A percentile compares a stretch with the other conserved stretches of the same genome.
These are phyloP conservation scores for Psilocybe azurescens DNA, from an alignment of 768 basidiomycete species.

Conservation along the genomic window DNA sequence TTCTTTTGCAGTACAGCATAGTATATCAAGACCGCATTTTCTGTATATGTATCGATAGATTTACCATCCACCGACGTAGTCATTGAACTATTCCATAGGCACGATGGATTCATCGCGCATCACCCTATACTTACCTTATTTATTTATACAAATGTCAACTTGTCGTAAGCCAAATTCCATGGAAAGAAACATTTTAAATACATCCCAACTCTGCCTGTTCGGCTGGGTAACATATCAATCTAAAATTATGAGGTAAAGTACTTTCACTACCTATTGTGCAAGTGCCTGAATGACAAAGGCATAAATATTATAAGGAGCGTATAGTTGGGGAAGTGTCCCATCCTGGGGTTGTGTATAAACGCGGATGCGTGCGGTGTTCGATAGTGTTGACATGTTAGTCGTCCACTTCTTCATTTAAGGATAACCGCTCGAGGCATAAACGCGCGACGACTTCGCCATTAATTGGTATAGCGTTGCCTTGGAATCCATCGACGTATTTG, in stretches of 20 bases:
- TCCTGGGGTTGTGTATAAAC: background rate
- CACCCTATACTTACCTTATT: background rate
- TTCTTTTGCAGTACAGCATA: too few relatives aligned
- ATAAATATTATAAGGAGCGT: slow-evolving; percentile 16
- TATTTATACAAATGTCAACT: background rate
- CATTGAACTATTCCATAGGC: too few relatives aligned
- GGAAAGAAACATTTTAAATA: background rate
- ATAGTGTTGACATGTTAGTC: slow-evolving; percentile 40
- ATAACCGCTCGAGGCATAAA: slow-evolving; percentile 61
- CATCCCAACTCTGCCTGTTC: background rate
- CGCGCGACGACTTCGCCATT: slow-evolving; percentile 72
- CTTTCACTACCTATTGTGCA: slow-evolving; percentile 2
- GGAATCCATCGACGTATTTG: slow-evolving; percentile 87
- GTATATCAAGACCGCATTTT: too few relatives aligned
- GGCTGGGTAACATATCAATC: background rate
- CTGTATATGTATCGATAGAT: too few relatives aligned
- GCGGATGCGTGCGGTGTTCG: background rate
- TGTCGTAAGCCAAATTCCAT: too few relatives aligned
- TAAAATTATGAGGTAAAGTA: slow-evolving; percentile 9
- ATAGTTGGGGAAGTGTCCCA: background rate
- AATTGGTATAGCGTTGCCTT: slow-evolving; percentile 84
- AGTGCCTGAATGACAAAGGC: background rate
- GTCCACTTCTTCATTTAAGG: slow-evolving; percentile 63
- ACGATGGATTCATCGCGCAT: too few relatives aligned
- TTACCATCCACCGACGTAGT: too few relatives aligned